Evolutionary conservation across 257 asterid genomes (phyloP), one percentile per base, ranked within the genome.

Genomic region (Nicotiana otophora): DNA sequence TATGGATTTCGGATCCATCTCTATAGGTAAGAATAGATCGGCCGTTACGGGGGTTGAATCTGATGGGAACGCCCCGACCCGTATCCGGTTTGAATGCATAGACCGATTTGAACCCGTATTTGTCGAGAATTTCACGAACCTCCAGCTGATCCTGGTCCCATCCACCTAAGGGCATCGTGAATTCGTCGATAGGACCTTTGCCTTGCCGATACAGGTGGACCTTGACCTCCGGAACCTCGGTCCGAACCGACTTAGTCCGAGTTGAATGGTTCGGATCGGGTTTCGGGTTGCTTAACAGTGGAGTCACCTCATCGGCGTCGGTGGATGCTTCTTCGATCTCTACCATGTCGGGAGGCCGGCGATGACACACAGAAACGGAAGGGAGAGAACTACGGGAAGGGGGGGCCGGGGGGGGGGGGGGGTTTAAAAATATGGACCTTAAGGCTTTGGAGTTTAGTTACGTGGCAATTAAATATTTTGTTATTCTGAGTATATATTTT

Each of bases 121-220:
- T 91, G 19, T 93, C 92, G 17, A 94, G 93, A 78, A 94, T 92
- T 4, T 90, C 95, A 3, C 97, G 86, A 64, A 94, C 91, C 84
- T 94, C 98, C 65, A 94, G 89, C 92, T 94, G 97, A 85, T 93
- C 93, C 87, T 92, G 97, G 17, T 93, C 97, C 93, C 93, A 94
- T 8, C 98, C 97, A 33, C 88, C 89, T 69, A 94, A 90, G 28
- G 82, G 33, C 46, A 69, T 58, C 65, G 89, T 91, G 86, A 90
- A 78, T 74, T 93, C 91, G 30, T 85, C 97, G 88, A 93, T 91
- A 82, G 97, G 97, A 30, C 98, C 98, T 75, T 92, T 91, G 0
- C 98, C 98, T 81, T 82, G 87, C 82, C 77, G 87, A 91, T 91
- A 94, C 10, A 94, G 85, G 82, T 84, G 94, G 84, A 94, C 88